Evolutionary conservation across 495 filamentous ascomycete genomes (phyloP), one percentile per base, ranked within the genome.

Genomic region (Staphylotrichum longicolle): DNA sequence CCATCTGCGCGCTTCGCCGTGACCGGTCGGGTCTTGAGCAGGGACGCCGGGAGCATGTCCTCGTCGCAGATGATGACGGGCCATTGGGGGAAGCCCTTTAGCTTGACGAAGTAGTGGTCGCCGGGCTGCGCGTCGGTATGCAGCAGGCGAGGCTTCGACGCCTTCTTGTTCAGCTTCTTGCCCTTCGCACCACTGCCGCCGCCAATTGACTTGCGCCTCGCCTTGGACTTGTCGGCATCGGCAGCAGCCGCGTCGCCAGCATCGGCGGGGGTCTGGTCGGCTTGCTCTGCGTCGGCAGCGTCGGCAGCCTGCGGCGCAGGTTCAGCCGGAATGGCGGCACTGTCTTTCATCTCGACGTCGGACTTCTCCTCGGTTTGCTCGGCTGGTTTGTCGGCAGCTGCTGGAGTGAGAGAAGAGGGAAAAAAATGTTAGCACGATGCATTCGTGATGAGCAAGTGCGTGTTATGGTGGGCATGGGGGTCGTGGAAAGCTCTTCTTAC

Each of bases 51-150:
- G 9, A 97, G 84, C 84, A 97, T 96, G 61, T 88, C 87, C 74
- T 97, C 93, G 69, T 96, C 91, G 67, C 88, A 91, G 61, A 97
- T 85, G 74, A 97, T 88, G 46, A 89, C 85, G 3, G 93, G 93
- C 93, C 93, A 97, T 46, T 88, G 85, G 11, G 91, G 91, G 76
- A 88, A 91, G 57, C 92, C 92, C 78, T 91, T 93, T 69, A 97
- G 85, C 68, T 89, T 86, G 60, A 91, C 90, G 54, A 91, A 87
- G 76, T 84, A 96, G 74, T 90, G 88, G 62, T 96, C 84, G 66
- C 93, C 93, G 3, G 93, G 89, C 76, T 93, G 78, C 60, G 88
- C 91, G 68, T 94, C 82, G 50, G 90, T 78, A 60, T 95, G 85
- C 10, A 81, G 79, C 51, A 93, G 80, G 66, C 85, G 83, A 58